These are phyloP conservation scores for Populus alba DNA, from an alignment of 345 rosid species.

Conservation along the genomic window DNA sequence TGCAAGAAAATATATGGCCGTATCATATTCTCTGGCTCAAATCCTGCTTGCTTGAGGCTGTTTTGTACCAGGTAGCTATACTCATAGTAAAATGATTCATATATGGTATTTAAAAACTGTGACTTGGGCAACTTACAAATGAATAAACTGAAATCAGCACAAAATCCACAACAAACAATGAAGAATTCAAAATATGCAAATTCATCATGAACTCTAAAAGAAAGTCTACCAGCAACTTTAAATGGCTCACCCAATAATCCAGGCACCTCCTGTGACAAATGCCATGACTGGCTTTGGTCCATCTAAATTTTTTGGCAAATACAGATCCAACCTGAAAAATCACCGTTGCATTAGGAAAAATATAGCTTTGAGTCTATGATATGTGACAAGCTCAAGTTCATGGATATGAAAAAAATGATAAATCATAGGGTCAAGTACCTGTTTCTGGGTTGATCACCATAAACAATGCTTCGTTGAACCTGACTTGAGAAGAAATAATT, in stretches of 20 bases:
- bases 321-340: conserved; percentile 31
- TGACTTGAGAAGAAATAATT: conserved; percentile 32
- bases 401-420: not conserved
- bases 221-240: not conserved
- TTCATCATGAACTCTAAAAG: not conserved
- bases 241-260: conserved; percentile 35
- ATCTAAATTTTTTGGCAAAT: conserved; percentile 24
- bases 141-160: not conserved
- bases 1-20: not conserved
- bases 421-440: conserved; percentile 16
- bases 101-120: not conserved
- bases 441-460: conserved; percentile 38
- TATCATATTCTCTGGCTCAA: not conserved
- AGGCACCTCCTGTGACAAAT: conserved; percentile 40
- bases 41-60: not conserved
- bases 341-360: conserved; percentile 3
- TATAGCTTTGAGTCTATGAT: not conserved
- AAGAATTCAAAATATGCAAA: not conserved
- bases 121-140: not conserved
- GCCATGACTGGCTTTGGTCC: conserved; percentile 32
- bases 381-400: not conserved
- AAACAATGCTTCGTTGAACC: conserved; percentile 26
- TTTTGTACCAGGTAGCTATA: not conserved
- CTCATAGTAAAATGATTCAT: not conserved
- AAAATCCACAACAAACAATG: not conserved